Conservation (phyloP, 2,329 filamentous ascomycete genomes). For the Salinomyces thailandicus region DNA sequence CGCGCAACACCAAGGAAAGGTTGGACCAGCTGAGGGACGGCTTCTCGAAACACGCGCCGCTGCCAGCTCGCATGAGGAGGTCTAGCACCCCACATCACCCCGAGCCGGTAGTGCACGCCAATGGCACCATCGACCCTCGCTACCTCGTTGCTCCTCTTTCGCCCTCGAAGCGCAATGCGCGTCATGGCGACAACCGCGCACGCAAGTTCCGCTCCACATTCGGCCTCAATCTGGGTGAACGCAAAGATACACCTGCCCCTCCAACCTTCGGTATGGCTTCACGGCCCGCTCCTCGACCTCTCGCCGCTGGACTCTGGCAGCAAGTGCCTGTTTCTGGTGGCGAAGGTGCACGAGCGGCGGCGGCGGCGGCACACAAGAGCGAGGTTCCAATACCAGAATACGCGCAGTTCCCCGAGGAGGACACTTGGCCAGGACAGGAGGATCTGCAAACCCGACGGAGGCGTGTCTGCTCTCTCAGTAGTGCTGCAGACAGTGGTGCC, state of each 20-base stretch:
- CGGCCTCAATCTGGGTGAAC: slow-evolving; percentile 12
- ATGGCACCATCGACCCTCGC: slow-evolving; percentile 1
- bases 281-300: slow-evolving; percentile 11
- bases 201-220: slow-evolving; percentile 17
- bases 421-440: background rate
- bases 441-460: slow-evolving; percentile 10
- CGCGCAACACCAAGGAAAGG: slow-evolving; percentile 7
- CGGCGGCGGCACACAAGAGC: slow-evolving; percentile 16
- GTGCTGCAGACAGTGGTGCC: slow-evolving; percentile 28
- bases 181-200: slow-evolving; percentile 16
- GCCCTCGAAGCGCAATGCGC: slow-evolving; percentile 22
- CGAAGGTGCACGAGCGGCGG: slow-evolving; percentile 23
- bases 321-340: slow-evolving; percentile 14
- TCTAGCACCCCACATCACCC: slow-evolving; percentile 17
- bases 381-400: background rate
- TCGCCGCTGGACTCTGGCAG: slow-evolving; percentile 1
- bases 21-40: slow-evolving; percentile 7
- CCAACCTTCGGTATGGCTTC: slow-evolving; percentile 8
- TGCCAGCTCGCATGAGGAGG: slow-evolving; percentile 12
- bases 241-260: slow-evolving; percentile 26
- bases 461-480: slow-evolving; percentile 22
- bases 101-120: slow-evolving; percentile 3
- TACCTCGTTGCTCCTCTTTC: slow-evolving; percentile 10
- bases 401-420: background rate
- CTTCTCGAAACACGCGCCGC: slow-evolving; percentile 5